A percentile compares a stretch with the other conserved stretches of the same genome.
Conservation (phyloP, 345 rosid species). For the Dipteronia dyeriana region DNA sequence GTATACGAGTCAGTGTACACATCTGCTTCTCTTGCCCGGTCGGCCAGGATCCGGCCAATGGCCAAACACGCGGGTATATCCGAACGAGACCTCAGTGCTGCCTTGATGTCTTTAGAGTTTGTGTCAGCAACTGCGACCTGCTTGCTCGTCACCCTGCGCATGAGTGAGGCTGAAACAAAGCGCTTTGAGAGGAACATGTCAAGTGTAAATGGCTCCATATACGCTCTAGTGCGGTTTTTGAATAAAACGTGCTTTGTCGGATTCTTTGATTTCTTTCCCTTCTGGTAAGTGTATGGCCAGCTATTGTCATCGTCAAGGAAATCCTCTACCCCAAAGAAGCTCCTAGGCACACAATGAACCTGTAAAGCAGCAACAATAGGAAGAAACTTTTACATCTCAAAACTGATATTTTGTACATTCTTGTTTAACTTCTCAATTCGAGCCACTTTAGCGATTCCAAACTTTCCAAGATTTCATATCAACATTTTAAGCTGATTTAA, state of each 20-base stretch:
- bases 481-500: background rate
- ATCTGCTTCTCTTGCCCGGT: constrained; percentile 88
- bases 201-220: constrained; percentile 89
- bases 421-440: background rate
- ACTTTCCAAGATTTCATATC: background rate
- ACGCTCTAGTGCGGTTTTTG: constrained; percentile 75
- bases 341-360: constrained; percentile 68
- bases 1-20: constrained; percentile 83
- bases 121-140: constrained; percentile 94
- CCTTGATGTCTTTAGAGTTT: constrained; percentile 94
- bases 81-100: constrained; percentile 68
- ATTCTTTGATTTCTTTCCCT: constrained; percentile 77
- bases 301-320: too few species aligned
- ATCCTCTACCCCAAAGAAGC: constrained; percentile 96
- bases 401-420: background rate
- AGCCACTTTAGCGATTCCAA: background rate
- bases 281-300: constrained; percentile 79
- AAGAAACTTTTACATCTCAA: background rate
- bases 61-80: constrained; percentile 92
- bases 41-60: constrained; percentile 69
- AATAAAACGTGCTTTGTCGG: constrained; percentile 77
- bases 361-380: constrained; percentile 68
- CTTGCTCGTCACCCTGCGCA: constrained; percentile 83
- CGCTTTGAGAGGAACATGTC: constrained; percentile 90
- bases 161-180: constrained; percentile 84